Evolutionary conservation across 768 basidiomycete species (phyloP).

Genomic region (Erythrobasidium yunnanense): DNA sequence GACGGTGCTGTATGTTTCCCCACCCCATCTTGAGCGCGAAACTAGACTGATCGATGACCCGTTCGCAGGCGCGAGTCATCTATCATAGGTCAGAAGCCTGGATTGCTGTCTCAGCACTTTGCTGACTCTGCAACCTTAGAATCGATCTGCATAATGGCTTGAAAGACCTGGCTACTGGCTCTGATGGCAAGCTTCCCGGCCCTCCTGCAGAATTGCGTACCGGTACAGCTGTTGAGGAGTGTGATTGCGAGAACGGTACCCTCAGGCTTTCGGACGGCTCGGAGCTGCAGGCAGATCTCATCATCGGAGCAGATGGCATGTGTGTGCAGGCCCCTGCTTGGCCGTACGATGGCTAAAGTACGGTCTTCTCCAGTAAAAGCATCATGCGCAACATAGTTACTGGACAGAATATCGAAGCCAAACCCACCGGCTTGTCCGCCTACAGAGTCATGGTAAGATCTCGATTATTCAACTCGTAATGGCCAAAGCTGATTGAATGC

Average conservation of each 20-base stretch:
- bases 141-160: neutral
- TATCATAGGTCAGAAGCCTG: neutral
- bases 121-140: neutral
- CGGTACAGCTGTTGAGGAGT: neutral
- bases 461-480: neutral
- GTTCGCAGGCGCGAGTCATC: neutral
- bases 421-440: conserved; percentile 22
- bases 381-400: neutral
- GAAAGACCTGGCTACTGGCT: neutral
- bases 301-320: conserved; percentile 29
- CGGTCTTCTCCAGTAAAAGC: neutral
- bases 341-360: conserved; percentile 7
- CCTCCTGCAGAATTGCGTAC: conserved; percentile 40
- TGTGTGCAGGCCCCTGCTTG: neutral
- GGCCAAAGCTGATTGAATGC: conserved; percentile 1
- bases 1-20: neutral
- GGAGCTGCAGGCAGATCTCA: conserved; percentile 5
- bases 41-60: neutral
- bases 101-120: neutral
- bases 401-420: conserved; percentile 4
- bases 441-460: conserved; percentile 21
- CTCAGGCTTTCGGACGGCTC: neutral
- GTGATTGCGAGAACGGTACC: neutral
- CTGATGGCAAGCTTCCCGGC: neutral
- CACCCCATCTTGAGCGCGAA: neutral